Conservation (phyloP, 495 filamentous ascomycete species). For the Lentithecium fluviatile region DNA sequence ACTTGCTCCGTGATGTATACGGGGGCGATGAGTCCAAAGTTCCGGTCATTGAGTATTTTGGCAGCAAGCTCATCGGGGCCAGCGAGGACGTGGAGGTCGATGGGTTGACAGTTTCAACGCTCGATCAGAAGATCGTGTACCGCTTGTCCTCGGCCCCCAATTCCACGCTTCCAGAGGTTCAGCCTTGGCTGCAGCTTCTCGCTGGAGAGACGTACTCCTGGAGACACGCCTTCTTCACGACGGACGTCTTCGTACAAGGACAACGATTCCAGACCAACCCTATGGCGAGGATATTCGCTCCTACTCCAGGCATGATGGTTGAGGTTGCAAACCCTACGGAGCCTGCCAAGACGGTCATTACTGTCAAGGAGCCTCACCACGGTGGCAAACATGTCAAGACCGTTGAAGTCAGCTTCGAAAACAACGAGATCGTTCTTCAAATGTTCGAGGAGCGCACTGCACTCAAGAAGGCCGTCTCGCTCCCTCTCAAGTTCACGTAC, state of each 20-base stretch:
- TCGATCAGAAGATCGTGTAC: constrained; percentile 73
- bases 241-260: constrained; percentile 90
- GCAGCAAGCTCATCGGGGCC: constrained; percentile 64
- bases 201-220: constrained; percentile 84
- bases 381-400: constrained; percentile 74
- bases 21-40: constrained; percentile 67
- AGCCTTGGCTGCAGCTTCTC: constrained; percentile 82
- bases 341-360: constrained; percentile 73
- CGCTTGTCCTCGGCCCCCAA: constrained; percentile 71
- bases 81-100: constrained; percentile 65
- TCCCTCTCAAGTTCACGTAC: constrained; percentile 85
- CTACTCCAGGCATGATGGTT: constrained; percentile 79
- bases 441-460: constrained; percentile 89
- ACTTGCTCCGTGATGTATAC: constrained; percentile 78
- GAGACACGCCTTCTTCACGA: constrained; percentile 96
- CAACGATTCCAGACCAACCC: constrained; percentile 97
- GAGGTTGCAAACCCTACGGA: constrained; percentile 80
- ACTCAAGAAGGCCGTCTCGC: constrained; percentile 69
- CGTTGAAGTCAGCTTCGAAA: constrained; percentile 73
- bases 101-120: constrained; percentile 73
- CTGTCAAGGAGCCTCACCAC: constrained; percentile 66
- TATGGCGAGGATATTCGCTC: constrained; percentile 84
- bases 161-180: constrained; percentile 68
- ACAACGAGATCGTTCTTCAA: constrained; percentile 77
- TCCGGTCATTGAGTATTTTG: constrained; percentile 91